Evolutionary conservation across 306 rosid genomes (phyloP), one percentile per base, ranked within the genome.

Genomic region (Pyrus pyrifolia): DNA sequence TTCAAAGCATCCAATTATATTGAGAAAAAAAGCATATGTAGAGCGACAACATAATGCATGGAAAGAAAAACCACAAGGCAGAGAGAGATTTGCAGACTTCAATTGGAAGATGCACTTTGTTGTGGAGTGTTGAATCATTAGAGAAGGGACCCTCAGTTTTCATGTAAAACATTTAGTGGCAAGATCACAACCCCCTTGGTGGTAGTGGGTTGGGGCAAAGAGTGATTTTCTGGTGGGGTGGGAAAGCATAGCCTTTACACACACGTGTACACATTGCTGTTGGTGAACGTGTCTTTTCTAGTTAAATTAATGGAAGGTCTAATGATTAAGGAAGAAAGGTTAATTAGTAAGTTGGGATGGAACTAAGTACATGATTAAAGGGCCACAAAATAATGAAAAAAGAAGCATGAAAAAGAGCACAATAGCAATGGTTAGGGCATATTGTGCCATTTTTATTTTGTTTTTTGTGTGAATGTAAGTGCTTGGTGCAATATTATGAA

Each of bases 41-140:
- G 82, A 78, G 72, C 81, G 87, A 84, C 87, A 84, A 66, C 76
- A 84, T 84, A 64, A 84, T 84, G 87, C 73, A 78, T 70, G 81
- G 78, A 73, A 84, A 81, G 87, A 81, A 84, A 84, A 70, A 70
- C 67, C 77, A 69, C 52, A 73, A 77, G 77, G 80, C 76, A 84
- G 75, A 78, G 72, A 78, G 76, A 81, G 12, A 74, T 46, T 65
- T 55, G 75, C 71, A 72, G 74, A 60, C 74, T 76, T 73, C 80
- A 15, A 51, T 57, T 67, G 79, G 79, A 40, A 60, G 62, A 62
- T 55, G 81, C 83, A 79, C 79, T 72, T 51, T 61, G 67, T 69
- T 35, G 73, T 73, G 85, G 82, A 82, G 76, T 66, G 35, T 72
- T 73, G 73, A 84, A 81, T 78, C 79, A 77, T 80, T 62, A 81